phyloP scores from a whole-genome alignment of 2,329 filamentous ascomycete genomes.

The Cryphonectria naterciae region DNA sequence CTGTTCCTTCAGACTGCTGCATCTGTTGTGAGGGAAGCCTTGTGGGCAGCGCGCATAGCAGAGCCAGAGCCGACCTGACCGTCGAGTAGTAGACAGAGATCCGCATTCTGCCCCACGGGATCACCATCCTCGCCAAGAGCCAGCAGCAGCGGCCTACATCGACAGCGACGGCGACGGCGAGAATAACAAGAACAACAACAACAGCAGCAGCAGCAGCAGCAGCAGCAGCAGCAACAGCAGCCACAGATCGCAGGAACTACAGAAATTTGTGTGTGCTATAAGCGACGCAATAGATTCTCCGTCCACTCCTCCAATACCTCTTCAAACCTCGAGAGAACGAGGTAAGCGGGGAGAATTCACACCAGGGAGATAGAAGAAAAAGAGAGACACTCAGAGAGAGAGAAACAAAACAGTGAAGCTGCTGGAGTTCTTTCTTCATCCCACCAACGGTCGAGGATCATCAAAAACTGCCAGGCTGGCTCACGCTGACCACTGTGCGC shows the following conservation, averaged over 20 bases:
- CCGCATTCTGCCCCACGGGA: not conserved
- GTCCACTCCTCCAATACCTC: not conserved
- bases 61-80: slow-evolving; percentile 8
- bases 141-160: not conserved
- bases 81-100: not conserved
- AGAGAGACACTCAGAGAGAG: too few species aligned
- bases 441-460: not conserved
- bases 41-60: slow-evolving; percentile 1
- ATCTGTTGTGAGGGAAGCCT: not conserved
- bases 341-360: not conserved
- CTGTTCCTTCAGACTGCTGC: not conserved
- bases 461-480: not conserved
- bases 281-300: not conserved
- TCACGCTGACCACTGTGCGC: not conserved
- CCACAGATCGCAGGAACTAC: not conserved
- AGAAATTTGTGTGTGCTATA: not conserved
- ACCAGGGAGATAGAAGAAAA: too few species aligned
- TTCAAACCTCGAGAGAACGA: not conserved
- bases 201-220: not conserved
- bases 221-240: not conserved
- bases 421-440: not conserved
- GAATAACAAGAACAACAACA: not conserved
- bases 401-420: not conserved
- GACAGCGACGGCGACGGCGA: not conserved
- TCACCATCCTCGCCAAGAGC: not conserved